Evolutionary conservation across 148 eudicot genomes (phyloP).

Genomic region (Amaranthus cruentus): DNA sequence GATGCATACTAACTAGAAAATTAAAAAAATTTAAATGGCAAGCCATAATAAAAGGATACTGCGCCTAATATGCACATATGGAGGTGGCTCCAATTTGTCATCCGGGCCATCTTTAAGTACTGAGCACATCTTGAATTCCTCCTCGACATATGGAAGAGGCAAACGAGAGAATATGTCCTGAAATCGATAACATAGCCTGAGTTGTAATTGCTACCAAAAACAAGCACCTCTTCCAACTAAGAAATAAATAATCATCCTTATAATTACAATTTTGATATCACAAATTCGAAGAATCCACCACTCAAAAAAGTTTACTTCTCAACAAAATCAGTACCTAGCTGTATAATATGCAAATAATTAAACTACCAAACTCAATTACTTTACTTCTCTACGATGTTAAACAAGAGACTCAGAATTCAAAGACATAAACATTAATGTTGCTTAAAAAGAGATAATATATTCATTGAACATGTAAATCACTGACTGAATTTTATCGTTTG

Average conservation of each 20-base stretch:
- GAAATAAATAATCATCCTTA: not conserved
- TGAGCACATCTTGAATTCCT: constrained; percentile 66
- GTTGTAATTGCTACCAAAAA: not conserved
- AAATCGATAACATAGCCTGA: constrained; percentile 11
- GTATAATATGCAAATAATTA: too few species aligned
- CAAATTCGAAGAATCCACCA: not conserved
- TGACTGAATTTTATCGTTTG: not conserved
- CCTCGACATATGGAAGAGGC: constrained; percentile 60
- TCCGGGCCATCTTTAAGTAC: constrained; percentile 41
- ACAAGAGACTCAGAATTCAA: not conserved
- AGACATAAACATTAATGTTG: not conserved
- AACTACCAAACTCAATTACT: not conserved
- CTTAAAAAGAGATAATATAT: not conserved
- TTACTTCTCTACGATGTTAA: not conserved
- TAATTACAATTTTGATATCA: not conserved
- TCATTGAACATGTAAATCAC: not conserved
- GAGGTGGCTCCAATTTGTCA: constrained; percentile 51
- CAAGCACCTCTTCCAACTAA: not conserved
- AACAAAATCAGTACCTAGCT: not conserved
- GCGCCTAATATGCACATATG: constrained; percentile 75
- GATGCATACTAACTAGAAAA: not conserved
- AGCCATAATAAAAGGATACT: constrained; percentile 61
- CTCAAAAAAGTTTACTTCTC: not conserved
- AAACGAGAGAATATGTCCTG: constrained; percentile 61
- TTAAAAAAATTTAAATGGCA: not conserved